phyloP scores from a whole-genome alignment of 2,329 filamentous ascomycete species.

The Ophiosphaerella korrae region DNA sequence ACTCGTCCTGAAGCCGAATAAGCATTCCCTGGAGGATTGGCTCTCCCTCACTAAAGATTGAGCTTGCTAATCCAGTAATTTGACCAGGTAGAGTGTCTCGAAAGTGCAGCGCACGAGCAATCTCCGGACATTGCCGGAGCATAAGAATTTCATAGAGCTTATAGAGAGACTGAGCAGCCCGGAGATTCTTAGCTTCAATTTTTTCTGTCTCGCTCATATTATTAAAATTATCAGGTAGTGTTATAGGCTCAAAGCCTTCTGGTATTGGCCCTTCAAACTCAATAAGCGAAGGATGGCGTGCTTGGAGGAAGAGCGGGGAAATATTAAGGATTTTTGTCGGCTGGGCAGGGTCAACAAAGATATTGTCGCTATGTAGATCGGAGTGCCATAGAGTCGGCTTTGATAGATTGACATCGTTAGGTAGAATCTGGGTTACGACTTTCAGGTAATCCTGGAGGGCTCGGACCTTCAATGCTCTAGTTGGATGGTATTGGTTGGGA shows the following conservation, averaged over 20 bases:
- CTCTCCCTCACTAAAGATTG: conserved; percentile 24
- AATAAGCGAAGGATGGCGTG: conserved; percentile 31
- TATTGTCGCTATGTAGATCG: conserved; percentile 41
- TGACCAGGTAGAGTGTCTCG: conserved; percentile 18
- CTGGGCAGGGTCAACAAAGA: conserved; percentile 38
- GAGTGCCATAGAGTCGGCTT: conserved; percentile 37
- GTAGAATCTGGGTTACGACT: conserved; percentile 27
- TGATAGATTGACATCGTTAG: conserved; percentile 21
- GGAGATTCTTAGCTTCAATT: conserved; percentile 20
- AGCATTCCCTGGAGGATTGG: conserved; percentile 22
- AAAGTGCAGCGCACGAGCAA: conserved; percentile 19
- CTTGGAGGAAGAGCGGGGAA: conserved; percentile 34
- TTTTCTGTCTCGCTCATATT: conserved; percentile 18
- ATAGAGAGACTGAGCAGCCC: conserved; percentile 24
- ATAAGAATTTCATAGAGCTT: conserved; percentile 24
- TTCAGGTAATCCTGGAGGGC: conserved; percentile 34
- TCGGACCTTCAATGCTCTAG: conserved; percentile 26
- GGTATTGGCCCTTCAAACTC: conserved; percentile 27
- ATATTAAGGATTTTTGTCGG: conserved; percentile 34
- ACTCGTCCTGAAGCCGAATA: conserved; percentile 23
- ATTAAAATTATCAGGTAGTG: conserved; percentile 21
- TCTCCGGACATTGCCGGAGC: conserved; percentile 19
- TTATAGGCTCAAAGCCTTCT: conserved; percentile 18
- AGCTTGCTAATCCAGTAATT: conserved; percentile 21
- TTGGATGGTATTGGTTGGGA: conserved; percentile 30